Evolutionary conservation across 306 rosid genomes (phyloP), one percentile per base, ranked within the genome.

Genomic region (Lupinus albus): DNA sequence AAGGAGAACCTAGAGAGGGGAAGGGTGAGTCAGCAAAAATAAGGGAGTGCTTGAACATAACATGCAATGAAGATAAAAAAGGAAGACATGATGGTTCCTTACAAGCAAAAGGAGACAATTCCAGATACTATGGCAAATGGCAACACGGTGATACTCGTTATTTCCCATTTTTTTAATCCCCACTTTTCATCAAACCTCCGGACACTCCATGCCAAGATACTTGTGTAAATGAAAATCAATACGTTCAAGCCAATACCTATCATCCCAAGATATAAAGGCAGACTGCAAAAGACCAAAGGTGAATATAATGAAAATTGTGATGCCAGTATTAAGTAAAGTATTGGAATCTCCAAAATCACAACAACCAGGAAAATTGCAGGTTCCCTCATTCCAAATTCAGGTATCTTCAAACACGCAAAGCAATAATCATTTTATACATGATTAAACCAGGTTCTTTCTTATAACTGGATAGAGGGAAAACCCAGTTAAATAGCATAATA

Each of bases 111-210:
- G 28, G 99, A 94, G 82, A 83, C 60, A 62, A 89, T 83, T 61
- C 95, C 95, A 75, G 83, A 84, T 52, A 84, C 85, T 6, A 91
- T 86, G 33, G 82, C 95, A 15, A 88, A 82, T 10, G 99, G 99
- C 79, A 94, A 79, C 76, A 83, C 90, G 28, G 92, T 61, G 71
- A 83, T 74, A 76, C 96, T 90, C 3, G 85, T 80, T 69, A 88
- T 42, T 82, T 94, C 96, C 95, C 97, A 94, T 75, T 90, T 94
- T 68, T 85, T 82, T 61, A 90, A 39, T 65, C 95, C 96, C 95
- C 91, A 94, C 65, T 88, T 88, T 73, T 90, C 99, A 46, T 88
- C 96, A 70, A 94, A 87, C 67, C 91, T 88, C 76, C 91, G 72
- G 15, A 79, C 83, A 41, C 83, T 82, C 95, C 92, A 91, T 32